These are phyloP conservation scores for Canavalia gladiata DNA, from an alignment of 306 rosid genomes.

Conservation along the genomic window DNA sequence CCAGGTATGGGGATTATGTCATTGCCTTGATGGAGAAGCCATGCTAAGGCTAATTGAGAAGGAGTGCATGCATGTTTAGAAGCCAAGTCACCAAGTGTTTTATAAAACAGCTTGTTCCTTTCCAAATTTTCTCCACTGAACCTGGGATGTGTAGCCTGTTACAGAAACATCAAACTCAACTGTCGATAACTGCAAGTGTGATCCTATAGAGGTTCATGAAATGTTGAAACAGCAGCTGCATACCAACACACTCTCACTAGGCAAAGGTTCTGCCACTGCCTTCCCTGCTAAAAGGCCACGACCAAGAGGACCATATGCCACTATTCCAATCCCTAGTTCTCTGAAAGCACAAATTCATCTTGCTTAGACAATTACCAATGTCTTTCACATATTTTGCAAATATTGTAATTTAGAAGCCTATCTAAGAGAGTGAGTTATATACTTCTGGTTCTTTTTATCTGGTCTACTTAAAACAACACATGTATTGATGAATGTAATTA, in stretches of 20 bases:
- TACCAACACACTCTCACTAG: constrained; percentile 69
- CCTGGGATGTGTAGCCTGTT: constrained; percentile 69
- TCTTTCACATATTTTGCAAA: not conserved
- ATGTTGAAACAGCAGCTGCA: constrained; percentile 34
- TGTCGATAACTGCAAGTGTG: too few relatives aligned
- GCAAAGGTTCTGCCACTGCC: constrained; percentile 66
- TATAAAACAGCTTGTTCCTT: constrained; percentile 63
- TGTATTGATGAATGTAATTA: too few relatives aligned
- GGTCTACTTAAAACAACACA: too few relatives aligned
- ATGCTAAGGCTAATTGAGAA: constrained; percentile 74
- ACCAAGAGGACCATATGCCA: constrained; percentile 79
- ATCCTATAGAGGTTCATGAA: too few relatives aligned
- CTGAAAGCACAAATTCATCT: constrained; percentile 42
- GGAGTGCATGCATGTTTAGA: constrained; percentile 63
- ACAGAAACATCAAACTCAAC: constrained; percentile 24
- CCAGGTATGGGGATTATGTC: constrained; percentile 78
- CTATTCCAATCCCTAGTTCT: constrained; percentile 79
- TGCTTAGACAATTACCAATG: not conserved
- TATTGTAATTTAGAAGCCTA: constrained; percentile 16
- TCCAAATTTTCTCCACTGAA: constrained; percentile 70
- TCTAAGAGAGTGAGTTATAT: not conserved
- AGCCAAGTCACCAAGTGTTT: constrained; percentile 59
- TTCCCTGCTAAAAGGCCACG: constrained; percentile 82
- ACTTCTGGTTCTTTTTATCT: too few relatives aligned
- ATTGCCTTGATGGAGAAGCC: constrained; percentile 74